These are phyloP conservation scores for Ophidiomyces ophidiicola DNA, from an alignment of 2,329 filamentous ascomycete species.

Conservation along the genomic window DNA sequence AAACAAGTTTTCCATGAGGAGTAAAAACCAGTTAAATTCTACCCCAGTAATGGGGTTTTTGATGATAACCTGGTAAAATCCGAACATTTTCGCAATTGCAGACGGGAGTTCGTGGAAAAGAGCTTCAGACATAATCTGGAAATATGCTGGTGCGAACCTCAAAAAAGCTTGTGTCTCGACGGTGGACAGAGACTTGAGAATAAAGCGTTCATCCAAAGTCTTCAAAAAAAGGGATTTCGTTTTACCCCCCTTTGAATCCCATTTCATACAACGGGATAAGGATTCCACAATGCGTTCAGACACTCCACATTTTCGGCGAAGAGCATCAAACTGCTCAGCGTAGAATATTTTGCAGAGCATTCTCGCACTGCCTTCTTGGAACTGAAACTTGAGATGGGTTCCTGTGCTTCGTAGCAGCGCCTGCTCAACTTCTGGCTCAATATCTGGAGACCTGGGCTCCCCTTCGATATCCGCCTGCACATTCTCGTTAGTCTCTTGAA, in stretches of 20 bases:
- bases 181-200: conserved; percentile 80
- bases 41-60: conserved; percentile 85
- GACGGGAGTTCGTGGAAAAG: conserved; percentile 91
- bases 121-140: conserved; percentile 91
- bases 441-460: conserved; percentile 32
- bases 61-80: conserved; percentile 94
- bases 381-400: conserved; percentile 91
- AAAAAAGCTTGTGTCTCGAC: conserved; percentile 91
- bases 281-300: conserved; percentile 91
- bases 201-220: conserved; percentile 84
- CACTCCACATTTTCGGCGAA: conserved; percentile 83
- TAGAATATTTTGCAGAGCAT: conserved; percentile 99
- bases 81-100: conserved; percentile 98
- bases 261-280: conserved; percentile 86
- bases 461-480: conserved; percentile 19
- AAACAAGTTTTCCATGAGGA: conserved; percentile 96
- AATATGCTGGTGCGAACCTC: conserved; percentile 91
- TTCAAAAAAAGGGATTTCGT: conserved; percentile 96
- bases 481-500: conserved; percentile 28
- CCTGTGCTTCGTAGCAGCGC: conserved; percentile 74
- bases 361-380: conserved; percentile 81
- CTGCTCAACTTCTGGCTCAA: conserved; percentile 68
- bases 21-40: conserved; percentile 85
- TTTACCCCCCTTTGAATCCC: conserved; percentile 96
- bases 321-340: conserved; percentile 91